Evolutionary conservation across 495 filamentous ascomycete genomes (phyloP), one percentile per base, ranked within the genome.

Genomic region (Astrocystis sublimbata): DNA sequence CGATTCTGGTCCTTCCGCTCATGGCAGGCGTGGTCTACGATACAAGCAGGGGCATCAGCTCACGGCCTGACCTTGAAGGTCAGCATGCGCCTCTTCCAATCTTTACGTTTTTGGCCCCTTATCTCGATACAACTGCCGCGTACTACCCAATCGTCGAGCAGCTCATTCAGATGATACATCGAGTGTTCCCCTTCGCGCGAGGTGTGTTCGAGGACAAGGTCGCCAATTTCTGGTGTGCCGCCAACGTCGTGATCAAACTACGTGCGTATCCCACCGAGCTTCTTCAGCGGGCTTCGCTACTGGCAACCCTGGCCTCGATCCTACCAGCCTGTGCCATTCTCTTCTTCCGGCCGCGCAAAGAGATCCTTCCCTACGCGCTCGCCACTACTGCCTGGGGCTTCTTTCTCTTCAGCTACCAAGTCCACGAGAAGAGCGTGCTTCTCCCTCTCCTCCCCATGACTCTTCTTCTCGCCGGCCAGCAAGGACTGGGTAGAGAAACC

Each of bases 141-240:
- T 86, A 91, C 65, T 93, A 92, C 70, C 84, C 88, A 0, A 63
- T 88, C 36, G 65, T 91, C 6, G 86, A 93, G 68, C 91, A 96
- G 73, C 51, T 93, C 10, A 78, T 86, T 2, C 94, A 98, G 73
- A 84, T 89, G 61, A 74, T 96, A 31, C 88, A 94, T 68, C 88
- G 94, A n/a, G 81, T 97, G 38, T 96, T 98, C 68, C 94, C 94
- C 6, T 98, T 98, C 67, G 86, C 92, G 12, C 87, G 94, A 28
- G 94, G 94, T 19, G 80, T 98, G 28, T 98, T 97, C 70, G 94
- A 98, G 78, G 94, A 98, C 78, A 98, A 98, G 73, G 94, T 98
- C 33, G 94, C 94, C 63, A 98, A 98, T 67, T 86, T 96, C 68
- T 98, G 94, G 94, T 98, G 94, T 72, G 88, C 92, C 13, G 78